phyloP scores from a whole-genome alignment of 805 yeast species.

The Kodamaea lidongshanica region DNA sequence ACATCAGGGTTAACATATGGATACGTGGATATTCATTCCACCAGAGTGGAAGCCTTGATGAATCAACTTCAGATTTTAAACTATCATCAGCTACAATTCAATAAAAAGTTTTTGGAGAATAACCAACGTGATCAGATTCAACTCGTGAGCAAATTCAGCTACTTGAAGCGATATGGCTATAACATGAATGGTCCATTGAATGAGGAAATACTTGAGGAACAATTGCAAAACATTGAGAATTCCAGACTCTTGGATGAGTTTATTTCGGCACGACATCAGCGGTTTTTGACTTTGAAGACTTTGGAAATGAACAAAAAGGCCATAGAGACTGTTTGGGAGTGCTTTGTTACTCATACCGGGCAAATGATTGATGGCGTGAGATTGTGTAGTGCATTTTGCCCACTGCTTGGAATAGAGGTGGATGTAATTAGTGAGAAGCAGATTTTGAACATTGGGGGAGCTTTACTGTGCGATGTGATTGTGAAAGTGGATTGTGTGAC shows the following conservation, averaged over 20 bases:
- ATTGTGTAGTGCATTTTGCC: slow-evolving; percentile 42
- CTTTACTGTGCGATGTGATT: slow-evolving; percentile 40
- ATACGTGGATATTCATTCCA: slow-evolving; percentile 10
- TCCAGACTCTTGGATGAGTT: slow-evolving; percentile 11
- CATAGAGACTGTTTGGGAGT: slow-evolving; percentile 20
- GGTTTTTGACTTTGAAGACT: slow-evolving; percentile 22
- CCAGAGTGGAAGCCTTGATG: slow-evolving; percentile 19
- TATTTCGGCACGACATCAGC: slow-evolving; percentile 13
- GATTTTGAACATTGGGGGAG: slow-evolving; percentile 37
- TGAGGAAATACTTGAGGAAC: slow-evolving; percentile 11
- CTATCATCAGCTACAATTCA: slow-evolving; percentile 17
- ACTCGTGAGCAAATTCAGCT: slow-evolving; percentile 14
- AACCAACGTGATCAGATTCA: slow-evolving; percentile 7
- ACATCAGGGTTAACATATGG: slow-evolving; percentile 28
- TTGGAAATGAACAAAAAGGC: slow-evolving; percentile 10
- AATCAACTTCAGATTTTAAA: slow-evolving; percentile 36
- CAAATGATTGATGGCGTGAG: slow-evolving; percentile 14
- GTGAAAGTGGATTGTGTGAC: slow-evolving; percentile 35
- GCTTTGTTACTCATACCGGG: slow-evolving; percentile 35
- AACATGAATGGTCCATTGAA: slow-evolving; percentile 28
- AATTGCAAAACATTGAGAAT: slow-evolving; percentile 12
- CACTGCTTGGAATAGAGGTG: slow-evolving; percentile 42
- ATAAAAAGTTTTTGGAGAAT: slow-evolving; percentile 6
- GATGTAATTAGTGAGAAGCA: slow-evolving; percentile 25
- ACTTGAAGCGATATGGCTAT: slow-evolving; percentile 30